Conservation (phyloP, 2,329 filamentous ascomycete genomes). For the Beauveria bassiana region DNA sequence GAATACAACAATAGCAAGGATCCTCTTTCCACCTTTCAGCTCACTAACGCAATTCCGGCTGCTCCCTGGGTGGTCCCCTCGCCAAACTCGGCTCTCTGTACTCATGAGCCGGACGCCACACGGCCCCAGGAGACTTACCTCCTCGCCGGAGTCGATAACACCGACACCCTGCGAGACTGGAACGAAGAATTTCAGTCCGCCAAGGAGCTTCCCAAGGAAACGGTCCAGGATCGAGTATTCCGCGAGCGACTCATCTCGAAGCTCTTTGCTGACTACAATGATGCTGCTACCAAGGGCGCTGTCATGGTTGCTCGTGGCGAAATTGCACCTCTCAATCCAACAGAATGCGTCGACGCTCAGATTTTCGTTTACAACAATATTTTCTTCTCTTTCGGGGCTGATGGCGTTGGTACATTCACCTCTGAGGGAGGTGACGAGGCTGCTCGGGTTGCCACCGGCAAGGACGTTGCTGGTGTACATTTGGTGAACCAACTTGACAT, state of each 20-base stretch:
- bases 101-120: constrained; percentile 76
- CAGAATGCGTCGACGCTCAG: constrained; percentile 84
- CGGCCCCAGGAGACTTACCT: constrained; percentile 90
- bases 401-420: constrained; percentile 94
- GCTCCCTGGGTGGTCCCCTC: constrained; percentile 85
- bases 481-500: constrained; percentile 97
- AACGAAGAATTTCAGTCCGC: constrained; percentile 99
- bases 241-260: constrained; percentile 89
- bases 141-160: constrained; percentile 83
- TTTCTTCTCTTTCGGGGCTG: constrained; percentile 97
- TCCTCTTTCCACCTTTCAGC: constrained; percentile 85
- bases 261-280: constrained; percentile 95
- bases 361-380: constrained; percentile 99
- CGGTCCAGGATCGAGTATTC: constrained; percentile 92
- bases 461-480: constrained; percentile 90
- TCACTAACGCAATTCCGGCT: constrained; percentile 87
- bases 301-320: constrained; percentile 89
- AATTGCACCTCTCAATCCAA: constrained; percentile 88
- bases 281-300: constrained; percentile 85
- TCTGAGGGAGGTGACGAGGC: constrained; percentile 96
- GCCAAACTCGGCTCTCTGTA: constrained; percentile 52
- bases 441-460: constrained; percentile 88
- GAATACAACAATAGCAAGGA: constrained; percentile 81
- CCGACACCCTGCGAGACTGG: constrained; percentile 93
- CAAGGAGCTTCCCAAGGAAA: constrained; percentile 85